phyloP scores from a whole-genome alignment of 1,284 basidiomycete species.

The Cronartium ribicola region DNA sequence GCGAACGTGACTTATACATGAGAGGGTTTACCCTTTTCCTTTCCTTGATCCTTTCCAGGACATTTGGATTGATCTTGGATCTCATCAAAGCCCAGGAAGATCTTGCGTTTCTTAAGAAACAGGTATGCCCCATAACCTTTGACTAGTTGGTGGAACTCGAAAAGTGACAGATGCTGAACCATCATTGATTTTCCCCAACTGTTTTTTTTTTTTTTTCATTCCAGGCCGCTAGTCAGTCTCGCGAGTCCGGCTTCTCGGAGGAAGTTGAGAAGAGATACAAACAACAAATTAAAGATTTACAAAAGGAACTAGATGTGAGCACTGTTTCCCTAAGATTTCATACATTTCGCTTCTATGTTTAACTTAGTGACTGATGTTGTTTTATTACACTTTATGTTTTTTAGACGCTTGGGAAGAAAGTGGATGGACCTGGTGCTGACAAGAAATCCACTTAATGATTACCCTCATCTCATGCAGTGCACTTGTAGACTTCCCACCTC shows the following conservation, averaged over 20 bases:
- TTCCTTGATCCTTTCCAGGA: conserved; percentile 83
- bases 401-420: conserved; percentile 24
- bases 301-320: conserved; percentile 38
- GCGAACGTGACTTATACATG: conserved; percentile 41
- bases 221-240: conserved; percentile 30
- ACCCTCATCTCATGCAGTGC: background rate
- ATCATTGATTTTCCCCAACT: background rate
- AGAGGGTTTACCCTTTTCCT: conserved; percentile 71
- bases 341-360: background rate
- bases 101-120: conserved; percentile 73
- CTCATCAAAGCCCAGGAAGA: conserved; percentile 84
- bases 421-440: conserved; percentile 37
- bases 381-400: background rate
- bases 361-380: background rate
- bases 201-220: background rate
- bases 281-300: conserved; percentile 33
- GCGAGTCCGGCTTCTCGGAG: conserved; percentile 23
- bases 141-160: background rate
- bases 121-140: conserved; percentile 53
- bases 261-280: conserved; percentile 41
- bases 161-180: background rate
- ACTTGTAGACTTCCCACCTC: no score
- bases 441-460: conserved; percentile 31
- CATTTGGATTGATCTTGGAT: conserved; percentile 85
- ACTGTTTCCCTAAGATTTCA: background rate